Evolutionary conservation across 768 basidiomycete species (phyloP), one percentile per base, ranked within the genome.

Genomic region (Agaricus subrufescens): DNA sequence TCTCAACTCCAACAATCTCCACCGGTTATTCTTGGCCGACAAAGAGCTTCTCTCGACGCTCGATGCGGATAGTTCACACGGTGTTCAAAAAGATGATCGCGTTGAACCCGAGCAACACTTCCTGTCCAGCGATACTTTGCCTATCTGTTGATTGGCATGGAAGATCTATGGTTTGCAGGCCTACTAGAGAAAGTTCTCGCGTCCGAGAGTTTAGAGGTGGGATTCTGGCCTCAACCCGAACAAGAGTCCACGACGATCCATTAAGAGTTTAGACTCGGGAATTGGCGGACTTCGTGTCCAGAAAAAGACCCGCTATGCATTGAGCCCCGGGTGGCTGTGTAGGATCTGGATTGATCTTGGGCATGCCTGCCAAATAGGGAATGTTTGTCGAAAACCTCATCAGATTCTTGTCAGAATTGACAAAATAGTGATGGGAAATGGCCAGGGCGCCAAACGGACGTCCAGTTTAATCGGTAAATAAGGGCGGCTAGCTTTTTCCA

Each of bases 301-400:
- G 61, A 57, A 64, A 57, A 58, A 48, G n/a, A 31, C 55, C 61
- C 67, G 65, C 65, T 26, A 46, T 44, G 50, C 46, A 34, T 10
- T 30, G 42, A 55, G 9, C 44, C 47, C 62, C 62, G 62, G 62
- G 58, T 63, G 62, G 62, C 62, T 46, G 60, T 63, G 60, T 40
- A 34, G 26, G 54, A 62, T 62, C 54, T 43, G 23, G 40, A 44
- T 39, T 42, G 54, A 64, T 65, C 66, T 59, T 43, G 46, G 40
- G 53, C 46, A n/a, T 19, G 50, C 15, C 30, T 43, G 10, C n/a
- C 27, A 43, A 51, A 58, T 58, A 56, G 19, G 19, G 19, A 34
- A 11, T 34, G 58, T 56, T 57, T 57, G 59, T 62, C 46, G 7
- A 11, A 49, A 62, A 65, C 64, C 72, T 64, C 71, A 67, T 64